phyloP scores from a whole-genome alignment of 352 stramenopile species.

The Pythium apleroticum region DNA sequence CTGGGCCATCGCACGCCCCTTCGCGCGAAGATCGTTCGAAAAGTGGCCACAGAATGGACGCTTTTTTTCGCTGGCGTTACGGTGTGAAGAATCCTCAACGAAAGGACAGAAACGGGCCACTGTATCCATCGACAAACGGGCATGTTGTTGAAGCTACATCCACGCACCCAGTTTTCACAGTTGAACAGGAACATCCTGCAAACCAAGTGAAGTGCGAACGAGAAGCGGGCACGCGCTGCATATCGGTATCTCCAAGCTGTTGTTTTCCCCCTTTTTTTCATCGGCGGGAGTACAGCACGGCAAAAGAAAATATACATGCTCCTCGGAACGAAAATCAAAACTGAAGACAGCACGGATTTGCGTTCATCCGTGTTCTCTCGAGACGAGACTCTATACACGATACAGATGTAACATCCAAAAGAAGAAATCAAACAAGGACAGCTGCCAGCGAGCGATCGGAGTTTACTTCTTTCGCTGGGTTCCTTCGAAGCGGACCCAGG shows the following conservation, averaged over 20 bases:
- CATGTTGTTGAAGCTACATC: not conserved
- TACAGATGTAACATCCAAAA: not conserved
- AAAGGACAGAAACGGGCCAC: slow-evolving; percentile 4
- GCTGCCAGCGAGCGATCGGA: not conserved
- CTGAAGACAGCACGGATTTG: not conserved
- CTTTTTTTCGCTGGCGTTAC: not conserved
- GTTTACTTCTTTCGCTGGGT: not conserved
- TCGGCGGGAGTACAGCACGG: not conserved
- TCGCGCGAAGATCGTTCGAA: not conserved
- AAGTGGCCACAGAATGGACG: not conserved
- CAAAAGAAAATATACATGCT: not conserved
- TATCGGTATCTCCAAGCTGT: not conserved
- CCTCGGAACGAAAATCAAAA: not conserved
- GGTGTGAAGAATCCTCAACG: not conserved
- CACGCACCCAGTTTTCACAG: not conserved
- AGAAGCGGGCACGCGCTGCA: not conserved
- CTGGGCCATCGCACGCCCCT: not conserved
- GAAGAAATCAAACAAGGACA: not conserved
- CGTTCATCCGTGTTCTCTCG: not conserved
- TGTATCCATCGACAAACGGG: not conserved
- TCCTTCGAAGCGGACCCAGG: no score
- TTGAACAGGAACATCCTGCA: not conserved
- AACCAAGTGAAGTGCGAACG: not conserved
- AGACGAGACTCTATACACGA: not conserved
- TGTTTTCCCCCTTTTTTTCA: not conserved